phyloP scores from a whole-genome alignment of 805 yeast genomes.

The Candida suzukii region DNA sequence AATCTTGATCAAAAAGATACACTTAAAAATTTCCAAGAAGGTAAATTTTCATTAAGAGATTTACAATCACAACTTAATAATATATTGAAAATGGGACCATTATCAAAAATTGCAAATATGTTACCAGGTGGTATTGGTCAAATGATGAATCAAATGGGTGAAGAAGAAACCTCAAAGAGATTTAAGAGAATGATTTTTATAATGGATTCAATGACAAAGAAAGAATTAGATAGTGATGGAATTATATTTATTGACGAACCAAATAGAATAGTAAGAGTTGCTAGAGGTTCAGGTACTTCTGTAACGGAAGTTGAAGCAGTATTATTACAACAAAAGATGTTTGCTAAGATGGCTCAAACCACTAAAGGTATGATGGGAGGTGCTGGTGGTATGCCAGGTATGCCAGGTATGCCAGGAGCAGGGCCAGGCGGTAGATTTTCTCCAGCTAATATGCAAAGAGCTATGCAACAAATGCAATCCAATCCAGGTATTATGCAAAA shows the following conservation, averaged over 20 bases:
- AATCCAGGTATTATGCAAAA: slow-evolving; percentile 73
- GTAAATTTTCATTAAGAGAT: slow-evolving; percentile 87
- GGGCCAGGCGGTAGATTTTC: slow-evolving; percentile 29
- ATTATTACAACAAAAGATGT: slow-evolving; percentile 82
- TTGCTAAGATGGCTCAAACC: slow-evolving; percentile 86
- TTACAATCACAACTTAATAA: slow-evolving; percentile 93
- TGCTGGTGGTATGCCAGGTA: slow-evolving; percentile 46
- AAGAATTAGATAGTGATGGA: slow-evolving; percentile 90
- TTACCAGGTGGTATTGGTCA: slow-evolving; percentile 85
- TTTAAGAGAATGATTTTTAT: slow-evolving; percentile 85
- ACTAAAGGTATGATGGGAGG: slow-evolving; percentile 50
- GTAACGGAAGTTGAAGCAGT: slow-evolving; percentile 92
- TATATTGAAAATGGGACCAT: slow-evolving; percentile 94
- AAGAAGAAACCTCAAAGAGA: slow-evolving; percentile 80
- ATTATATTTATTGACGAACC: slow-evolving; percentile 74
- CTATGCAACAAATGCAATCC: slow-evolving; percentile 57
- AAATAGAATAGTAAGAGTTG: slow-evolving; percentile 79
- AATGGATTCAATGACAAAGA: slow-evolving; percentile 92
- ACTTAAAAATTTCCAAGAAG: slow-evolving; percentile 88
- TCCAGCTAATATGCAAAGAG: slow-evolving; percentile 29
- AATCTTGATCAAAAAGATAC: slow-evolving; percentile 86
- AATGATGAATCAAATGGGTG: slow-evolving; percentile 81
- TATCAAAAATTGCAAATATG: slow-evolving; percentile 91
- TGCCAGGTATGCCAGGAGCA: slow-evolving; percentile 49
- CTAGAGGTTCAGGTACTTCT: slow-evolving; percentile 89